Conservation (phyloP, 805 yeast genomes). For the Candida hungchunana region DNA sequence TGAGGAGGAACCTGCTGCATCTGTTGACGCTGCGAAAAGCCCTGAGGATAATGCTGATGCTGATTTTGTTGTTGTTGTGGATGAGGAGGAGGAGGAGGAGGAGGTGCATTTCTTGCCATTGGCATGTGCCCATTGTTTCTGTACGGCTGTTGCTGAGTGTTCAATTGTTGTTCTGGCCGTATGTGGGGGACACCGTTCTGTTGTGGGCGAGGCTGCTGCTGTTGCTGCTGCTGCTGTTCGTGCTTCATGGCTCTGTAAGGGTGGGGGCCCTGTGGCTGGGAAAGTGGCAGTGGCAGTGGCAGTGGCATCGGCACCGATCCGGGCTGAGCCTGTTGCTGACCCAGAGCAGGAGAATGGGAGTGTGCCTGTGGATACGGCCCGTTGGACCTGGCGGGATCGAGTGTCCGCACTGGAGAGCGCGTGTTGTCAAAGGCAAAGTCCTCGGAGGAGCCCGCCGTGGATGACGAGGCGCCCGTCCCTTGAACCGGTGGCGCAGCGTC, state of each 20-base stretch:
- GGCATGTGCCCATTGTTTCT: slow-evolving; percentile 2
- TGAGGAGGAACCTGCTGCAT: slow-evolving; percentile 12
- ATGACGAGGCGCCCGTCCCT: neutral
- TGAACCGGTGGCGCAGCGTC: slow-evolving; percentile 7
- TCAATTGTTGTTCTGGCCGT: slow-evolving; percentile 1
- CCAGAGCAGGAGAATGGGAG: too few species aligned
- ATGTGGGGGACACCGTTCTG: neutral
- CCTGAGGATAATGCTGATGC: slow-evolving; percentile 10
- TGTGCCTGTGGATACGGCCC: slow-evolving; percentile 1
- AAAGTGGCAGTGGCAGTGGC: slow-evolving; percentile 3
- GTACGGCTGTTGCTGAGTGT: slow-evolving; percentile 3
- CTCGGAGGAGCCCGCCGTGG: neutral
- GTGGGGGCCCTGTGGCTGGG: slow-evolving; percentile 4
- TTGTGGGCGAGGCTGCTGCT: neutral
- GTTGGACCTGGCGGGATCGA: slow-evolving; percentile 8
- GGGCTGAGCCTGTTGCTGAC: neutral
- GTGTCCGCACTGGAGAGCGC: slow-evolving; percentile 1
- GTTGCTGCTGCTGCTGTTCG: slow-evolving; percentile 6
- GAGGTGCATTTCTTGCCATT: slow-evolving; percentile 4
- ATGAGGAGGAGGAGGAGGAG: slow-evolving; percentile 1
- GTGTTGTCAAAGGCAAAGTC: slow-evolving; percentile 8
- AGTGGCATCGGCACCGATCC: neutral
- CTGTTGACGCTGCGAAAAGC: slow-evolving; percentile 22
- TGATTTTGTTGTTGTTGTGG: slow-evolving; percentile 8
- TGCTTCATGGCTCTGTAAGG: slow-evolving; percentile 3